Percentiles rank a stretch among this genome's conserved stretches.
These are phyloP conservation scores for Cladosporium colombiae DNA, from an alignment of 2,329 filamentous ascomycete genomes.

Conservation along the genomic window DNA sequence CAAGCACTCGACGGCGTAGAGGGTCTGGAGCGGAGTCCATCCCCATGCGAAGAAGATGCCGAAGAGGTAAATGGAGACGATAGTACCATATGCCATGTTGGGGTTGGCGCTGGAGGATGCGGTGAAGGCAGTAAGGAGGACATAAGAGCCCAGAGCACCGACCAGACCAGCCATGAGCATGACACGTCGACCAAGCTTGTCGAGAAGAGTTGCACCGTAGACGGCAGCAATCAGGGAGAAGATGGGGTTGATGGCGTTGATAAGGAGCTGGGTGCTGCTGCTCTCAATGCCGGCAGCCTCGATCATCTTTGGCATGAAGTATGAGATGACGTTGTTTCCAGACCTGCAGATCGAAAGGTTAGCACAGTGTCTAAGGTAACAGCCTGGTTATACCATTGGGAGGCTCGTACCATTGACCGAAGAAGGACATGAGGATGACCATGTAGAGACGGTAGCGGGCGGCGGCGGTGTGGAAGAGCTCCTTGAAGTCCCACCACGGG, in stretches of 20 bases:
- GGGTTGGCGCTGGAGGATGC: slow-evolving; percentile 30
- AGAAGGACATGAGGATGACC: slow-evolving; percentile 45
- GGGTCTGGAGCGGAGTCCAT: slow-evolving; percentile 43
- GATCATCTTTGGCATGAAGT: slow-evolving; percentile 40
- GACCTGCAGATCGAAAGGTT: slow-evolving; percentile 22
- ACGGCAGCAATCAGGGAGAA: slow-evolving; percentile 42
- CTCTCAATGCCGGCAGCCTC: slow-evolving; percentile 41
- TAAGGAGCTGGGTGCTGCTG: slow-evolving; percentile 40
- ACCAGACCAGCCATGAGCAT: slow-evolving; percentile 42
- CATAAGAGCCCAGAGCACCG: slow-evolving; percentile 39
- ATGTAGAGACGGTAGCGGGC: slow-evolving; percentile 51
- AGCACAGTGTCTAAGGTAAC: background rate
- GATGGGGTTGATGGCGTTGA: slow-evolving; percentile 46
- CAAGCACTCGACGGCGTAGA: slow-evolving; percentile 43
- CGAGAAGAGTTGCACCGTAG: slow-evolving; percentile 41
- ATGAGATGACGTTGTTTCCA: slow-evolving; percentile 34
- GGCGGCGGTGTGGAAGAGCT: slow-evolving; percentile 51
- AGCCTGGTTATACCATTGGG: background rate
- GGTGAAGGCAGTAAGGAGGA: slow-evolving; percentile 40
- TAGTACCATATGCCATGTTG: slow-evolving; percentile 40
- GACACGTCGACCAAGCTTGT: slow-evolving; percentile 37
- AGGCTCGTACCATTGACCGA: slow-evolving; percentile 41
- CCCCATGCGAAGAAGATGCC: slow-evolving; percentile 44
- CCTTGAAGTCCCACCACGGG: slow-evolving; percentile 58
- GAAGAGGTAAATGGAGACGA: slow-evolving; percentile 45